Percentiles rank a stretch among this genome's conserved stretches.
Evolutionary conservation across 495 filamentous ascomycete species (phyloP).

Genomic region (Penicillium coprophilum): DNA sequence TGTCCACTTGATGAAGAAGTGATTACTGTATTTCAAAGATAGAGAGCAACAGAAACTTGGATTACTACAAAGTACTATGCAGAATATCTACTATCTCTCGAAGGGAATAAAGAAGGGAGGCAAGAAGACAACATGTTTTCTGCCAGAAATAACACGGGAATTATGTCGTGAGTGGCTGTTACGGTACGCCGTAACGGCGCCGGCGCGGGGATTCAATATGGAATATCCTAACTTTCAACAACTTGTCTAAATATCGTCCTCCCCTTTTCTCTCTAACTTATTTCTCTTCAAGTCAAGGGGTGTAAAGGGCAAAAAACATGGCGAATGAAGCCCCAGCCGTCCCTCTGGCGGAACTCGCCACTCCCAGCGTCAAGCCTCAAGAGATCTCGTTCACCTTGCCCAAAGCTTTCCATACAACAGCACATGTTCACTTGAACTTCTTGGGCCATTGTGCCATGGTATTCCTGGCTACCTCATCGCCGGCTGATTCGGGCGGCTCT

Average conservation of each 20-base stretch:
- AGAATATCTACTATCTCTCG: background rate
- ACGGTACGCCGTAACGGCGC: background rate
- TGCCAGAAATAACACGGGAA: background rate
- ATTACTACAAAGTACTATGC: background rate
- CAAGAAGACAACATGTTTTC: background rate
- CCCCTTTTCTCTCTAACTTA: background rate
- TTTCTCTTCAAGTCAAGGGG: too few relatives aligned
- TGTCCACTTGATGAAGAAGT: background rate
- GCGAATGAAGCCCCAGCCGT: slow-evolving; percentile 10
- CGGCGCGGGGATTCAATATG: slow-evolving; percentile 4
- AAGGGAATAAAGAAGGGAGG: background rate
- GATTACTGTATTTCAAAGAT: background rate
- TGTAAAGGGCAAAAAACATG: slow-evolving; percentile 20
- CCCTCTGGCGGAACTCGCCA: slow-evolving; percentile 20
- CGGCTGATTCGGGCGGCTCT: slow-evolving; percentile 51
- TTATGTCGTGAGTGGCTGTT: background rate
- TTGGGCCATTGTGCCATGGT: slow-evolving; percentile 64
- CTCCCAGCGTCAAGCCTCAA: slow-evolving; percentile 45
- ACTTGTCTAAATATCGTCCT: background rate
- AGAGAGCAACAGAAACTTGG: background rate
- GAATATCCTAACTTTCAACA: background rate
- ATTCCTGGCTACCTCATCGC: slow-evolving; percentile 71
- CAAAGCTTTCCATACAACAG: slow-evolving; percentile 69
- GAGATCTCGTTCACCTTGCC: slow-evolving; percentile 80
- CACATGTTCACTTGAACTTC: slow-evolving; percentile 75